These are phyloP conservation scores for Phytopythium aichiense DNA, from an alignment of 352 stramenopile genomes.

Conservation along the genomic window DNA sequence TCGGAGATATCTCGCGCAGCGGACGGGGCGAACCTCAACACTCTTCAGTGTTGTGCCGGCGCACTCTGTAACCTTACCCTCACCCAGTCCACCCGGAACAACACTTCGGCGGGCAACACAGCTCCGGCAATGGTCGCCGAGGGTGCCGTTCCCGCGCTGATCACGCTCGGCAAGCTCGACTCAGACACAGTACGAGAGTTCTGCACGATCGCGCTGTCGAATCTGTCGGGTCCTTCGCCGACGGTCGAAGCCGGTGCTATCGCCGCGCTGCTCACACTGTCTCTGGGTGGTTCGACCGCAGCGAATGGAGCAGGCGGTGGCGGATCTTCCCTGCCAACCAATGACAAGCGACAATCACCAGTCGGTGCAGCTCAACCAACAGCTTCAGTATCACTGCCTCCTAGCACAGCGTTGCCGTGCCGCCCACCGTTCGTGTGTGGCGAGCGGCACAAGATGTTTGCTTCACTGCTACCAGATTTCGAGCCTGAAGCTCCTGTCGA, in stretches of 20 bases:
- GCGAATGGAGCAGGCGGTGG: not conserved
- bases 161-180: constrained; percentile 56
- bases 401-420: constrained; percentile 10
- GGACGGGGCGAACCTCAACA: constrained; percentile 20
- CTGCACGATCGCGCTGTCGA: constrained; percentile 68
- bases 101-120: constrained; percentile 17
- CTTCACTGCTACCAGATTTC: constrained; percentile 30
- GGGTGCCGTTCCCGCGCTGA: constrained; percentile 55
- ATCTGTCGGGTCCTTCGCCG: constrained; percentile 62
- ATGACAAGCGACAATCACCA: not conserved
- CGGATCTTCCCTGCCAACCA: not conserved
- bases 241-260: constrained; percentile 68
- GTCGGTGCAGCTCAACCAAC: not conserved
- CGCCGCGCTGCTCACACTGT: constrained; percentile 49
- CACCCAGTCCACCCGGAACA: constrained; percentile 8
- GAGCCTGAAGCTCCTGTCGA: constrained; percentile 9
- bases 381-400: not conserved
- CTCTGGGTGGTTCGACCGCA: constrained; percentile 14
- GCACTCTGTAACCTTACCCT: constrained; percentile 62
- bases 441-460: constrained; percentile 44
- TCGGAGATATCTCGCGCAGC: constrained; percentile 26
- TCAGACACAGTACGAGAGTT: constrained; percentile 58
- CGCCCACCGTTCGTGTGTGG: constrained; percentile 39
- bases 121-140: constrained; percentile 60
- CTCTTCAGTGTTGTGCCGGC: constrained; percentile 53